Conservation (phyloP, 2,329 filamentous ascomycete species). For the Ophiocordyceps robertsii region DNA sequence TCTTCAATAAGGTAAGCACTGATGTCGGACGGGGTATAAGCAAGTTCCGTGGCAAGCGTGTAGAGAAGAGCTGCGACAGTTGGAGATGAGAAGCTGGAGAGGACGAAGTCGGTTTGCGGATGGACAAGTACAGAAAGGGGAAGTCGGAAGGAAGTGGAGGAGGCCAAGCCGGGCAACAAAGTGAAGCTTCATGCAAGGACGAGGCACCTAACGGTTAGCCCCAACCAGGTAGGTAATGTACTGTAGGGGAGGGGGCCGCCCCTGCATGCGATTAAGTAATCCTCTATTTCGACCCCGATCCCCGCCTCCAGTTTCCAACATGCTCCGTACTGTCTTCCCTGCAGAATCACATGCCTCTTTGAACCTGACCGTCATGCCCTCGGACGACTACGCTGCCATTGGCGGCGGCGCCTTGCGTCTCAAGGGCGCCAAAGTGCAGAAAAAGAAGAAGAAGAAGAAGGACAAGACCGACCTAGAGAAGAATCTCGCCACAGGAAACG, state of each 20-base stretch:
- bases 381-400: constrained; percentile 58
- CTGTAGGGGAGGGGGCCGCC: no score
- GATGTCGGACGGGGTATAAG: neutral
- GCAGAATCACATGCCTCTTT: neutral
- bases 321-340: no score
- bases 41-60: neutral
- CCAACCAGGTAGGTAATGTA: no score
- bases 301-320: no score
- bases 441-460: constrained; percentile 48
- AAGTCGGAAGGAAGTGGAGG: neutral
- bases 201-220: no score
- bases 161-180: neutral
- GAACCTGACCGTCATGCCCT: constrained; percentile 38
- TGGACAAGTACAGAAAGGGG: no score
- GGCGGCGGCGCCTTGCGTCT: constrained; percentile 68
- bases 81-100: neutral
- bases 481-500: constrained; percentile 23
- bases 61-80: neutral
- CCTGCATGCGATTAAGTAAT: no score
- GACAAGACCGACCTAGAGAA: constrained; percentile 33
- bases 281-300: no score
- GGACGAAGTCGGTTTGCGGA: neutral
- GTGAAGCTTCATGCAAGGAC: no score
- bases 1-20: neutral
- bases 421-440: constrained; percentile 60